These are phyloP conservation scores for Trametes villosa DNA, from an alignment of 768 basidiomycete genomes.

Conservation along the genomic window DNA sequence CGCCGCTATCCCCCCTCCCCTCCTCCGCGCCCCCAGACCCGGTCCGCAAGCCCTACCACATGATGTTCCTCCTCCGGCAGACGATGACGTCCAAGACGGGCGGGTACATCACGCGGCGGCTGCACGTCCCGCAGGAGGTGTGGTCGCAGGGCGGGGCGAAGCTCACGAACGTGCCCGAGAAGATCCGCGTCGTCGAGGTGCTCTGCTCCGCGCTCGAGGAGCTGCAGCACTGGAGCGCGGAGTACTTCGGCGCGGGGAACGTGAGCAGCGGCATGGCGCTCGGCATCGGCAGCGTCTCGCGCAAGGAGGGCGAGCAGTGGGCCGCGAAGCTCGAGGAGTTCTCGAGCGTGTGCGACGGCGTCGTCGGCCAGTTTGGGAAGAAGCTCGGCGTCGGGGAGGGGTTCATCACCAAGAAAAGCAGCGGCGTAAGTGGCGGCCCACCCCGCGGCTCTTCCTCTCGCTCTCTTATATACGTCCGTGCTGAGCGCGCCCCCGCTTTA, in stretches of 20 bases:
- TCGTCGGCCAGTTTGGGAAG: slow-evolving; percentile 82
- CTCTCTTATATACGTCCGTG: background rate
- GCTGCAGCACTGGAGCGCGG: slow-evolving; percentile 69
- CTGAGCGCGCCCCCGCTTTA: slow-evolving; percentile 24
- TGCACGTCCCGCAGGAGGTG: slow-evolving; percentile 88
- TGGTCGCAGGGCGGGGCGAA: slow-evolving; percentile 93
- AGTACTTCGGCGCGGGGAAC: slow-evolving; percentile 78
- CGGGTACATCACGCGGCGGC: slow-evolving; percentile 83
- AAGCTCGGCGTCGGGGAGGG: slow-evolving; percentile 90
- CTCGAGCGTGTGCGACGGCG: slow-evolving; percentile 74
- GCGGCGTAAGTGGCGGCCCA: slow-evolving; percentile 45
- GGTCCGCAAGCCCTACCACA: slow-evolving; percentile 84
- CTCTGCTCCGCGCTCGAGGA: slow-evolving; percentile 81
- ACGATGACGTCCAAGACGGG: slow-evolving; percentile 83
- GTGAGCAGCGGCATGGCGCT: slow-evolving; percentile 74
- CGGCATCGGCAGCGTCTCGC: slow-evolving; percentile 76
- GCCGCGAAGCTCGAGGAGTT: slow-evolving; percentile 79
- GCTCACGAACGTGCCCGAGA: slow-evolving; percentile 78
- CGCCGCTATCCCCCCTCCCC: slow-evolving; percentile 80
- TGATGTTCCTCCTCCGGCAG: slow-evolving; percentile 80
- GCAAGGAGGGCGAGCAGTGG: slow-evolving; percentile 83
- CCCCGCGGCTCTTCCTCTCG: background rate
- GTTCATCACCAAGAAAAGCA: slow-evolving; percentile 80
- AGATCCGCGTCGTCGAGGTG: slow-evolving; percentile 83
- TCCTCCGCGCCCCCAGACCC: slow-evolving; percentile 72